phyloP scores from a whole-genome alignment of 2,329 filamentous ascomycete species.

The Penicillium sp. region DNA sequence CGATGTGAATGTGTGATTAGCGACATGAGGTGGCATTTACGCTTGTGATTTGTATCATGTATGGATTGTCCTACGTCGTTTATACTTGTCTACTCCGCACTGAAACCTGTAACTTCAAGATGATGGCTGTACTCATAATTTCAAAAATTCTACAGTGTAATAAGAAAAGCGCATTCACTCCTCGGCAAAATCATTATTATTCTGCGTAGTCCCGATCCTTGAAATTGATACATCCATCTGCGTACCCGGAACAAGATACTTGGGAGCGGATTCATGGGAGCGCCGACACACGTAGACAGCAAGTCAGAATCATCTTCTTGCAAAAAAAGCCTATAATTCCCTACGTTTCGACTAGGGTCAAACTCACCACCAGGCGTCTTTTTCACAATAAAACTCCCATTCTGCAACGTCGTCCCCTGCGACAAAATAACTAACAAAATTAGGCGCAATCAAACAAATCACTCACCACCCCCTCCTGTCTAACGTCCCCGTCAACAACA shows the following conservation, averaged over 20 bases:
- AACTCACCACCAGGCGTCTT: conserved; percentile 50
- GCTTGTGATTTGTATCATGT: background rate
- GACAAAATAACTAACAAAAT: conserved; percentile 39
- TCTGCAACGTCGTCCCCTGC: conserved; percentile 49
- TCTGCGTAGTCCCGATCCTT: conserved; percentile 48
- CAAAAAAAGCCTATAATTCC: background rate
- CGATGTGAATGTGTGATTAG: background rate
- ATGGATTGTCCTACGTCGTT: background rate
- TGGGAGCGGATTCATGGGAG: conserved; percentile 47
- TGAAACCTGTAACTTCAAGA: background rate
- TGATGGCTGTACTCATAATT: background rate
- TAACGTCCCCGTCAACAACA: conserved; percentile 52
- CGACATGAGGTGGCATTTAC: background rate
- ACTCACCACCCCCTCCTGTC: conserved; percentile 48
- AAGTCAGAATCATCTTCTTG: background rate
- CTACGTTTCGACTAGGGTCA: background rate
- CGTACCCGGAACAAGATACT: conserved; percentile 46
- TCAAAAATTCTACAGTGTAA: background rate
- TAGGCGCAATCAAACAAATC: conserved; percentile 53
- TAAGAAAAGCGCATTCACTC: background rate
- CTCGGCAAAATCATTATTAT: conserved; percentile 36
- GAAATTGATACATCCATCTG: conserved; percentile 47
- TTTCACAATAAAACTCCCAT: conserved; percentile 56
- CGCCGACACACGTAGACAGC: conserved; percentile 39
- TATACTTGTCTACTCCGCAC: background rate